A percentile compares a stretch with the other conserved stretches of the same genome.
These are phyloP conservation scores for Pichia sp. DNA, from an alignment of 1,139 yeast species.

Conservation along the genomic window DNA sequence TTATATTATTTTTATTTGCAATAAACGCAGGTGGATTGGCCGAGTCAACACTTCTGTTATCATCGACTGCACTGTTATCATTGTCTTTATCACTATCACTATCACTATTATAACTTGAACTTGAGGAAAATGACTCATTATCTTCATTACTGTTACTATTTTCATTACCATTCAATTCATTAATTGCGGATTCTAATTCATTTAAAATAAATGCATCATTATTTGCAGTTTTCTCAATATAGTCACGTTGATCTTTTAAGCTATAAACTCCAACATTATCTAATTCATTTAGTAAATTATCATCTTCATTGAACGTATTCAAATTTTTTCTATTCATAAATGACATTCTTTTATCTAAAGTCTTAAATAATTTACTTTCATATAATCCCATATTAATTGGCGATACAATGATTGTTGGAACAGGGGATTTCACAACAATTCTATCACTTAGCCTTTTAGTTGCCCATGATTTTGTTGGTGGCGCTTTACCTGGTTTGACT, in stretches of 20 bases:
- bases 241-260: conserved; percentile 21
- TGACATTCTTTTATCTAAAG: conserved; percentile 42
- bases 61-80: background rate
- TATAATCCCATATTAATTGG: conserved; percentile 54
- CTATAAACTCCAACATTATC: conserved; percentile 24
- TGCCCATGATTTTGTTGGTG: conserved; percentile 55
- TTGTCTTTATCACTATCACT: background rate
- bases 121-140: background rate
- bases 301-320: conserved; percentile 12
- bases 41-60: conserved; percentile 17
- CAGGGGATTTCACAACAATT: conserved; percentile 54
- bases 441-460: conserved; percentile 59
- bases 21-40: conserved; percentile 13
- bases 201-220: conserved; percentile 14
- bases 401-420: conserved; percentile 67
- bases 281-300: conserved; percentile 17
- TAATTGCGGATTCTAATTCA: conserved; percentile 6
- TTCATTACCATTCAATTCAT: conserved; percentile 2
- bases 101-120: background rate
- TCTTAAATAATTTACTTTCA: conserved; percentile 36
- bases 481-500: conserved; percentile 48
- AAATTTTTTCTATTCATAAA: conserved; percentile 18
- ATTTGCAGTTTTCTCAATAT: conserved; percentile 14
- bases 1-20: conserved; percentile 6
- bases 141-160: background rate